Base-by-base conservation (phyloP, 345 rosid species). In the Pistacia integerrima region DNA sequence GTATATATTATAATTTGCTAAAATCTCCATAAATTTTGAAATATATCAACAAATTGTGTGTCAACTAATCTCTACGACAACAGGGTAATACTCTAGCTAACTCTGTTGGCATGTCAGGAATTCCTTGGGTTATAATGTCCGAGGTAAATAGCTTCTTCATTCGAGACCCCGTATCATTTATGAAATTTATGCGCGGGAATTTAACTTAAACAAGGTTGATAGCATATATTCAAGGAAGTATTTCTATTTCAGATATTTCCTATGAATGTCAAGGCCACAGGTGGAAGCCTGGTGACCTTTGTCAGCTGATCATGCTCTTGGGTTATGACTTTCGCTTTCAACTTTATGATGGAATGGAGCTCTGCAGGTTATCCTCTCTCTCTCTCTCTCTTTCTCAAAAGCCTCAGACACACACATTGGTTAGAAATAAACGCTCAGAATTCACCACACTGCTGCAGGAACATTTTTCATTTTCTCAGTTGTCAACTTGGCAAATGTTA, bases 121-220 rank as follows among this genome's bases (percentile, higher is more conserved):
- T 89, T 57, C 88, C 93, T 41, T 86, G 88, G 84, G 80, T 86
- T 80, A 78, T 89, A 20, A 87, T 90, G 91, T 88, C 97, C n/a
- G 94, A 92, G 94, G 93, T 91, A 82, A 56, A 35, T 13, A 64
- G 44, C 22, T 58, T 41, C 57, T 71, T 66, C 67, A 7, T 16
- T 54, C 6, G 14, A 59, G 46, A 1, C 46, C 46, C 46, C 6
- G 46, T 41, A 41, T 7, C 46, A 41, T 41, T 7, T 41, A 41
- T 41, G 46, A 41, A 41, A 41, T 59, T 20, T 46, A 20, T 60
- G 17, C 4, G 8, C 13, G 9, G n/a, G 2, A 1, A 14, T 44
- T 22, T 59, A 22, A 41, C 14, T n/a, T 57, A 30, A 54, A 22
- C 2, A 4, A 25, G 38, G 46, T 13, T 25, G 60, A 41, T 62